Percentiles rank a stretch among this genome's conserved stretches.
These are phyloP conservation scores for Primulina eburnea DNA, from an alignment of 257 asterid genomes.

Conservation along the genomic window DNA sequence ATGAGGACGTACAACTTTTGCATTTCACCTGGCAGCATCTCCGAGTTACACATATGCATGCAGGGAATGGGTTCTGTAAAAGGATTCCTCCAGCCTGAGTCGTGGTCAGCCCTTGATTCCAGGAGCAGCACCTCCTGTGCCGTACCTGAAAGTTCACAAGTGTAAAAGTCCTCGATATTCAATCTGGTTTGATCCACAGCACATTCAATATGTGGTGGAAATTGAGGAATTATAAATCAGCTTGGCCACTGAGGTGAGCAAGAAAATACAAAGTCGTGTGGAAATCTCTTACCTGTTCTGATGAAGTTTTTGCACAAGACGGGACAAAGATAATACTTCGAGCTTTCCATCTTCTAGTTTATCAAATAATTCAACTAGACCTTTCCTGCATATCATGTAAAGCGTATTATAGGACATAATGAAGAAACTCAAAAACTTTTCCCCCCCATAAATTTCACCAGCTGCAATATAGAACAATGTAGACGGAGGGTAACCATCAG, in stretches of 20 bases:
- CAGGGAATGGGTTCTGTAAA: slow-evolving; percentile 89
- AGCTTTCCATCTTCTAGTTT: slow-evolving; percentile 67
- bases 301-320: slow-evolving; percentile 63
- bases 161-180: neutral
- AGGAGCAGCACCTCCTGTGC: slow-evolving; percentile 67
- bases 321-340: slow-evolving; percentile 46
- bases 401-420: neutral
- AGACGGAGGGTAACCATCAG: slow-evolving; percentile 77
- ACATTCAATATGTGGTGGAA: neutral
- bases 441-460: slow-evolving; percentile 77
- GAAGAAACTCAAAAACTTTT: neutral
- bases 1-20: neutral
- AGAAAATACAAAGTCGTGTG: slow-evolving; percentile 1
- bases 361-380: slow-evolving; percentile 73
- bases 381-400: slow-evolving; percentile 56
- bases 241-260: neutral
- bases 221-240: neutral
- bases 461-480: slow-evolving; percentile 88
- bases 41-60: slow-evolving; percentile 71
- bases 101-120: slow-evolving; percentile 83
- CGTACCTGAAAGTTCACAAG: slow-evolving; percentile 49
- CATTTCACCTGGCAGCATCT: slow-evolving; percentile 28
- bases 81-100: slow-evolving; percentile 75
- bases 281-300: slow-evolving; percentile 50
- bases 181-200: neutral